These are phyloP conservation scores for Boechera divaricarpa DNA, from an alignment of 345 rosid genomes.

Conservation along the genomic window DNA sequence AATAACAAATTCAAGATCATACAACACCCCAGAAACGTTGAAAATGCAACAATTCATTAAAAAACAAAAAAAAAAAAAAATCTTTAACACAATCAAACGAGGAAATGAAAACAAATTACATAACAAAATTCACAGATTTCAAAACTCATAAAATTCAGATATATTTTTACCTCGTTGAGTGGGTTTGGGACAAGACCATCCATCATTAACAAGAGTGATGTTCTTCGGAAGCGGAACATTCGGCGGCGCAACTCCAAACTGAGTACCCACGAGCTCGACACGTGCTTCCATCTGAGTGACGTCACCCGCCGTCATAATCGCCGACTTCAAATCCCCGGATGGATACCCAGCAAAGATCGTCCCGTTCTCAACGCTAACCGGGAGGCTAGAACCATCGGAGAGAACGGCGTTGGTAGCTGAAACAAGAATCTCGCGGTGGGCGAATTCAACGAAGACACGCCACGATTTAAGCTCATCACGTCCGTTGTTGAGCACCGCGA, in stretches of 20 bases:
- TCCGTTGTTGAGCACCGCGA: conserved; percentile 76
- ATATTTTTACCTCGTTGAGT: conserved; percentile 56
- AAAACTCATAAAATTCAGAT: not conserved
- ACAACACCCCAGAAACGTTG: not conserved
- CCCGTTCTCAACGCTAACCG: conserved; percentile 79
- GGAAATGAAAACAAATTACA: not conserved
- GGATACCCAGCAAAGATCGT: conserved; percentile 84
- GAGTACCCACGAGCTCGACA: conserved; percentile 81
- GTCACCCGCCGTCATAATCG: conserved; percentile 95
- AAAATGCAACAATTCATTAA: not conserved
- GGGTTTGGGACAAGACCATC: conserved; percentile 62
- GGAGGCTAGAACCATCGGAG: conserved; percentile 70
- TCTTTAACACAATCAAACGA: not conserved
- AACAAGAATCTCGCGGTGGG: conserved; percentile 73
- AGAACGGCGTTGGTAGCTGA: conserved; percentile 78
- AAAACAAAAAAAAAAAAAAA: not conserved
- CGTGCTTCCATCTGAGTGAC: conserved; percentile 73
- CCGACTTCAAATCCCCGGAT: conserved; percentile 75
- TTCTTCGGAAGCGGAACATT: conserved; percentile 70
- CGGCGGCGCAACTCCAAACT: conserved; percentile 79
- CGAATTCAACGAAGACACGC: conserved; percentile 74
- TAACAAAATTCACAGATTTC: not conserved
- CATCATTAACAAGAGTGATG: conserved; percentile 79
- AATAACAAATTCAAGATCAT: conserved; percentile 8
- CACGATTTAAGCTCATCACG: conserved; percentile 74